Percentiles rank a stretch among this genome's conserved stretches.
These are phyloP conservation scores for Paramyrothecium sp. DNA, from an alignment of 2,329 filamentous ascomycete genomes.

Conservation along the genomic window DNA sequence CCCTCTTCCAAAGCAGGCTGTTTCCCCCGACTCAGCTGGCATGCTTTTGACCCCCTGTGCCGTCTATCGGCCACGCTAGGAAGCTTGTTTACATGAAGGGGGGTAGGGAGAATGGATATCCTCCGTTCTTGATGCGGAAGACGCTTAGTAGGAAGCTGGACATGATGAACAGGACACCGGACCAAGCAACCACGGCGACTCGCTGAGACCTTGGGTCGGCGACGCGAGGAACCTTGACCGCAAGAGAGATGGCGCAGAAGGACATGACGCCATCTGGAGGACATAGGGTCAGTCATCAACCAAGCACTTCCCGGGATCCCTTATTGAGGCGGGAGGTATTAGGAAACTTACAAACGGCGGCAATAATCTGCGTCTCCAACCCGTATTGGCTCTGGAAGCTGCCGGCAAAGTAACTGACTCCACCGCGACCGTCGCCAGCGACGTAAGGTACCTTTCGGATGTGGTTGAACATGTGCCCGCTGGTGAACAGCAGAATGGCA, in stretches of 20 bases:
- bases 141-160: constrained; percentile 95
- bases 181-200: constrained; percentile 78
- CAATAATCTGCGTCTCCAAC: constrained; percentile 92
- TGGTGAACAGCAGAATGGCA: constrained; percentile 86
- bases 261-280: constrained; percentile 68
- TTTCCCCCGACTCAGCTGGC: neutral
- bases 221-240: constrained; percentile 89
- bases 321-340: neutral
- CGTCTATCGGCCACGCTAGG: neutral
- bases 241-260: constrained; percentile 88
- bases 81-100: constrained; percentile 64
- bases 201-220: constrained; percentile 75
- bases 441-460: constrained; percentile 96
- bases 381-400: constrained; percentile 95
- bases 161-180: constrained; percentile 70
- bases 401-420: constrained; percentile 83
- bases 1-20: neutral
- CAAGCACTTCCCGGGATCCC: too few species aligned
- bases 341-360: constrained; percentile 79
- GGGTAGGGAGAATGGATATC: constrained; percentile 91
- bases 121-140: constrained; percentile 91
- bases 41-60: neutral
- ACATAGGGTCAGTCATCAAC: neutral
- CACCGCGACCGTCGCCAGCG: constrained; percentile 77
- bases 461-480: constrained; percentile 99